Evolutionary conservation across 2,329 filamentous ascomycete species (phyloP), one percentile per base, ranked within the genome.

Genomic region (Fusarium globosum): DNA sequence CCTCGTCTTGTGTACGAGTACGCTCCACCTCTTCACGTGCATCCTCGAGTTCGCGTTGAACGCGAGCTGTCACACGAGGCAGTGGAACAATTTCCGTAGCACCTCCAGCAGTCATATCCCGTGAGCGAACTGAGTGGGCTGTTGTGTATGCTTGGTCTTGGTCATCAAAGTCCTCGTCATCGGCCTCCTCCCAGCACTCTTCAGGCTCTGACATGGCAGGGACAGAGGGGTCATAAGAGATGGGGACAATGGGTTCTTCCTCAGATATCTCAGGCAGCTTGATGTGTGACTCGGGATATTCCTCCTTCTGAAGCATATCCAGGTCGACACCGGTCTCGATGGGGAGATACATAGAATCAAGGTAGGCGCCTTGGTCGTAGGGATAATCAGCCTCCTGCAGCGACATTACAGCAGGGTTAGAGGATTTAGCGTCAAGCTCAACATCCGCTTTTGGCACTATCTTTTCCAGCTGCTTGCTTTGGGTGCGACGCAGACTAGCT

Each of bases 141-240:
- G 94, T 96, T 30, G 91, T 91, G 65, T 93, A 94, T 28, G 93
- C 95, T 66, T 92, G 92, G 35, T 84, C 81, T 46, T 84, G 82
- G 76, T 90, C 88, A 49, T 90, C 88, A 71, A 88, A 89, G 45
- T 85, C 86, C 71, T 95, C 94, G 18, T 93, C 93, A 33, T 96
- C 92, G 21, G 93, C 92, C 23, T 95, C 93, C 21, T 94, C 91
- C 92, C 91, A 94, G 76, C 91, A 93, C 79, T 95, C 93, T 75
- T 94, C 92, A 1, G 87, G 77, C 53, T 85, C 83, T 5, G 81
- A 83, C 45, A 83, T 78, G 28, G 78, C 75, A 42, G 78, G 76
- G 13, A 76, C 66, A 12, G 70, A 69, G 13, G 38, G 65, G n/a
- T 77, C 74, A 55, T 76, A 75, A 10, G 73, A 61, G 21, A 71